A percentile compares a stretch with the other conserved stretches of the same genome.
These are phyloP conservation scores for Colletotrichum sp. DNA, from an alignment of 2,329 filamentous ascomycete genomes.

Conservation along the genomic window DNA sequence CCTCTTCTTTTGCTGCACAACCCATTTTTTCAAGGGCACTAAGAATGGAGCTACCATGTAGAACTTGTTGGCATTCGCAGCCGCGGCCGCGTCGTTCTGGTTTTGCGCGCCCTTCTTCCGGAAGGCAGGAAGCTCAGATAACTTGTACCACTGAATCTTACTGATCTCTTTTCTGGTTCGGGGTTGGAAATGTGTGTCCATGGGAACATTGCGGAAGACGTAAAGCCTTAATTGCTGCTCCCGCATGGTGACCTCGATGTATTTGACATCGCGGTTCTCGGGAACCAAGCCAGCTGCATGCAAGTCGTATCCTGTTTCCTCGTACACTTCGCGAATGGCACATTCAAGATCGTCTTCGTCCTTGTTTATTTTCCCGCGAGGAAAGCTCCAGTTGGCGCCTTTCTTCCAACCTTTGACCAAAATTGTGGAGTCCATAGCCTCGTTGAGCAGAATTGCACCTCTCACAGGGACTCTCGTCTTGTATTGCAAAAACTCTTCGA, in stretches of 20 bases:
- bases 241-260: conserved; percentile 86
- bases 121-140: conserved; percentile 85
- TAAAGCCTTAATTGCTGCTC: conserved; percentile 94
- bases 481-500: conserved; percentile 91
- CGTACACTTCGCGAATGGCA: conserved; percentile 91
- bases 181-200: conserved; percentile 87
- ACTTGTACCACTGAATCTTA: conserved; percentile 92
- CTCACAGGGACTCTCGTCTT: conserved; percentile 94
- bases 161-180: conserved; percentile 96
- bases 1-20: conserved; percentile 80
- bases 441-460: conserved; percentile 90
- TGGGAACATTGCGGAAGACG: conserved; percentile 87
- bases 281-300: conserved; percentile 77
- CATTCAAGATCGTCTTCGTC: conserved; percentile 94
- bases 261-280: conserved; percentile 72
- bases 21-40: conserved; percentile 86
- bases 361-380: conserved; percentile 97
- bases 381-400: conserved; percentile 94
- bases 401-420: conserved; percentile 99
- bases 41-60: conserved; percentile 98
- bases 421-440: conserved; percentile 91
- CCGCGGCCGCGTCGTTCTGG: conserved; percentile 59
- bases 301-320: conserved; percentile 93
- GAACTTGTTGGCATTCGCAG: conserved; percentile 81
- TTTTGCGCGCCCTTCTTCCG: conserved; percentile 67